Evolutionary conservation across 257 asterid species (phyloP).

Genomic region (Verbena officinalis): DNA sequence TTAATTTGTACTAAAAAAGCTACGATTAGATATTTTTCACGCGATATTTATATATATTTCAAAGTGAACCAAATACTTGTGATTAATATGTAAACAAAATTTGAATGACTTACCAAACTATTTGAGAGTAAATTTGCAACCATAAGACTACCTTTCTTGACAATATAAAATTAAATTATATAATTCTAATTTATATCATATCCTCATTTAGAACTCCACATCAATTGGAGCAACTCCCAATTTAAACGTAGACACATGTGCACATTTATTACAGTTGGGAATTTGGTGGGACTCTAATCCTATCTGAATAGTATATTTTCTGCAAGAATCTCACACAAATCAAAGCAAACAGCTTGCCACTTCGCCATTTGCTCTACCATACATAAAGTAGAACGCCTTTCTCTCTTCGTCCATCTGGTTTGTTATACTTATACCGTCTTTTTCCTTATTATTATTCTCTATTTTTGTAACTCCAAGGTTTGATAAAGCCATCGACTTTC

Average conservation of each 20-base stretch:
- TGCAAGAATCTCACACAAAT: constrained; percentile 17
- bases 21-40: no score
- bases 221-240: background rate
- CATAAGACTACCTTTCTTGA: no score
- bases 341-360: background rate
- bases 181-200: no score
- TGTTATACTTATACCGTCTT: background rate
- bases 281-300: background rate
- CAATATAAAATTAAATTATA: no score
- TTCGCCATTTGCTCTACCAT: background rate
- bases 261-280: background rate
- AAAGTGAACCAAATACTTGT: no score
- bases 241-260: background rate
- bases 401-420: background rate
- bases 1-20: no score
- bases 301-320: background rate
- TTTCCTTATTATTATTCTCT: background rate
- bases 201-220: background rate
- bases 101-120: no score
- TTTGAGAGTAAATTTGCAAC: no score
- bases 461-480: background rate
- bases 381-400: constrained; percentile 9
- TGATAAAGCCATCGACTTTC: constrained; percentile 21
- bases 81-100: no score
- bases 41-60: no score